A percentile compares a stretch with the other conserved stretches of the same genome.
Evolutionary conservation across 2,329 filamentous ascomycete species (phyloP).

Genomic region (Xylogone sp.): DNA sequence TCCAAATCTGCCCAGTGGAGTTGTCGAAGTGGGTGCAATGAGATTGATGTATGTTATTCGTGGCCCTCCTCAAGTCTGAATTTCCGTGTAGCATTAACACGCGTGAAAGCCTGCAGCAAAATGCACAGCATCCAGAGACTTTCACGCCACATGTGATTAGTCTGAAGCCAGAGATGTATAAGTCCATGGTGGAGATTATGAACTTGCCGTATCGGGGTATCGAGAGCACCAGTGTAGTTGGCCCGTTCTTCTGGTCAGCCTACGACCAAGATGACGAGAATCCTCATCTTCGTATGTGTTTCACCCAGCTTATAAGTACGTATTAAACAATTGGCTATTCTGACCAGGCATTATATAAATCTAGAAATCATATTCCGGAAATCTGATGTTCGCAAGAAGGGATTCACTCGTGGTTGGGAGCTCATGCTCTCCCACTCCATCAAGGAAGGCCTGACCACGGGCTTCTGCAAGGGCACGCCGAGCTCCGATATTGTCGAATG

Average conservation of each 20-base stretch:
- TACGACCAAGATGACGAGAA: constrained; percentile 54
- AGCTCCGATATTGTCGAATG: constrained; percentile 50
- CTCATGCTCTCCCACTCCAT: constrained; percentile 59
- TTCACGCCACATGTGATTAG: constrained; percentile 55
- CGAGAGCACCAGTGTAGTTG: constrained; percentile 56
- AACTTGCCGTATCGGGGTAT: constrained; percentile 55
- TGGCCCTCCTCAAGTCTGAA: background rate
- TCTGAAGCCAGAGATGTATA: constrained; percentile 45
- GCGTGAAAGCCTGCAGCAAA: constrained; percentile 18
- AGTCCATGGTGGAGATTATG: constrained; percentile 51
- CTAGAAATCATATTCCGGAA: constrained; percentile 61
- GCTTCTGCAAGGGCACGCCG: constrained; percentile 58
- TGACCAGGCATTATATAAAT: constrained; percentile 1
- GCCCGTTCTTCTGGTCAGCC: constrained; percentile 60
- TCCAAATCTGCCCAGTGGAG: constrained; percentile 17
- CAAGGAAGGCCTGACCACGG: constrained; percentile 51
- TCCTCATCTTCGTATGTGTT: constrained; percentile 54
- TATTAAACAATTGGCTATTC: too few species aligned
- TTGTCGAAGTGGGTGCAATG: constrained; percentile 15
- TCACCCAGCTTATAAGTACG: background rate
- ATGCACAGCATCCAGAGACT: constrained; percentile 53
- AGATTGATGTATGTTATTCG: constrained; percentile 16
- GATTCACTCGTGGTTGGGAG: constrained; percentile 61
- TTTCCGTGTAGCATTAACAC: constrained; percentile 5
- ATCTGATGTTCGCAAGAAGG: constrained; percentile 62